phyloP scores from a whole-genome alignment of 352 stramenopile species.

The Phytophthora aleatoria region DNA sequence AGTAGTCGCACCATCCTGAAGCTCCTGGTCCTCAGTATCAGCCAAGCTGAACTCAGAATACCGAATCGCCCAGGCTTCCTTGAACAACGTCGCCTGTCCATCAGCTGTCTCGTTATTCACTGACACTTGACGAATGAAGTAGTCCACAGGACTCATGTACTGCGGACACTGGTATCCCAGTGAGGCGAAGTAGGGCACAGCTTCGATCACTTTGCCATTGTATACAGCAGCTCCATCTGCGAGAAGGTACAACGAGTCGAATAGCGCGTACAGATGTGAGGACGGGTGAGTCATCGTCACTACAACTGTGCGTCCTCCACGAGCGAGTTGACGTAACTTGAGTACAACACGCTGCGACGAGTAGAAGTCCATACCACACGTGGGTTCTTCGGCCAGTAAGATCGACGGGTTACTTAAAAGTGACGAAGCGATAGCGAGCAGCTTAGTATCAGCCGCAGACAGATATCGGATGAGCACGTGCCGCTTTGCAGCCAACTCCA shows the following conservation, averaged over 20 bases:
- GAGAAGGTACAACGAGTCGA: conserved; percentile 68
- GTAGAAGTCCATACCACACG: conserved; percentile 64
- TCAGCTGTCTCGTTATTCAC: conserved; percentile 30
- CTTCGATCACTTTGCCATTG: conserved; percentile 53
- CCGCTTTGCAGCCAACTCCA: conserved; percentile 29
- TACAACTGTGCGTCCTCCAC: conserved; percentile 85
- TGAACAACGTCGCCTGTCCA: conserved; percentile 40
- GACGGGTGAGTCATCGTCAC: conserved; percentile 90
- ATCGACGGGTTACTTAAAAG: conserved; percentile 80
- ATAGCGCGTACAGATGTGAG: conserved; percentile 57
- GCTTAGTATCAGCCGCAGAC: conserved; percentile 63
- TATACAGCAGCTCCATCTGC: conserved; percentile 56
- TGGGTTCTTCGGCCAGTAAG: conserved; percentile 88
- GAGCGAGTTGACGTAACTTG: conserved; percentile 73
- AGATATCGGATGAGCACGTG: conserved; percentile 39
- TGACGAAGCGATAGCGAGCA: conserved; percentile 83
- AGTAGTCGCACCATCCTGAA: background rate
- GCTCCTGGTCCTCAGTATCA: conserved; percentile 9
- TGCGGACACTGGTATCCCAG: conserved; percentile 55
- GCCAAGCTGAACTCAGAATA: conserved; percentile 26
- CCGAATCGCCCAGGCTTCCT: conserved; percentile 43
- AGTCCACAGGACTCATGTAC: conserved; percentile 71
- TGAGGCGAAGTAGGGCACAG: conserved; percentile 61
- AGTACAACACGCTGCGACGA: conserved; percentile 54
- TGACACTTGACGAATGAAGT: conserved; percentile 63